These are phyloP conservation scores for Saccharomycopsis fermentans DNA, from an alignment of 805 yeast species.

Conservation along the genomic window DNA sequence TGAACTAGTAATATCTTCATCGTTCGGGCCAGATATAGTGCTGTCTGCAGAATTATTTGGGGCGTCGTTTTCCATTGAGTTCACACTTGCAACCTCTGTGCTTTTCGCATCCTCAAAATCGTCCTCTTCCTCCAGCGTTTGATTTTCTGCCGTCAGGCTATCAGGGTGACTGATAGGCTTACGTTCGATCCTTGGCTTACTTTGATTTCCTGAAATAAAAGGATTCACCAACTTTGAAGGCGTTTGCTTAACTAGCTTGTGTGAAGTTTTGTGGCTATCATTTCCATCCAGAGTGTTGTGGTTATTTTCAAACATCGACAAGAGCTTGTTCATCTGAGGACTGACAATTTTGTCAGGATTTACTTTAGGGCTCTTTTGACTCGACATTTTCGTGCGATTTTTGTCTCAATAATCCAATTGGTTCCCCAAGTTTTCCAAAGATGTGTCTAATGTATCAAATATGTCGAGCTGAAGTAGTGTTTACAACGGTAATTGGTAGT, in stretches of 20 bases:
- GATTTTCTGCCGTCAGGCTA: not conserved
- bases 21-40: not conserved
- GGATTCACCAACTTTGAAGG: not conserved
- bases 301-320: constrained; percentile 7
- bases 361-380: not conserved
- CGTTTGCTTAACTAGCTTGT: not conserved
- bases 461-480: no score
- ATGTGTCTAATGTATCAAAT: no score
- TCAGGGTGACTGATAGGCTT: not conserved
- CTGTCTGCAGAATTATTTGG: not conserved
- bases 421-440: no score
- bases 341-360: constrained; percentile 6
- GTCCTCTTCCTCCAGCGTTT: not conserved
- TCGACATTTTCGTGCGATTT: not conserved
- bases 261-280: not conserved
- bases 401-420: no score
- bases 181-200: not conserved
- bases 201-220: not conserved
- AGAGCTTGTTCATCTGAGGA: constrained; percentile 3
- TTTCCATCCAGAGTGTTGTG: not conserved
- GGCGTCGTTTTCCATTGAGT: not conserved
- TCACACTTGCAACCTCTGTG: not conserved
- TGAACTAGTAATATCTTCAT: not conserved
- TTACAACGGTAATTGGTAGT: no score
- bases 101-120: not conserved